Conservation (phyloP, 192 early-diverging fungal genomes). For the Linnemannia exigua region DNA sequence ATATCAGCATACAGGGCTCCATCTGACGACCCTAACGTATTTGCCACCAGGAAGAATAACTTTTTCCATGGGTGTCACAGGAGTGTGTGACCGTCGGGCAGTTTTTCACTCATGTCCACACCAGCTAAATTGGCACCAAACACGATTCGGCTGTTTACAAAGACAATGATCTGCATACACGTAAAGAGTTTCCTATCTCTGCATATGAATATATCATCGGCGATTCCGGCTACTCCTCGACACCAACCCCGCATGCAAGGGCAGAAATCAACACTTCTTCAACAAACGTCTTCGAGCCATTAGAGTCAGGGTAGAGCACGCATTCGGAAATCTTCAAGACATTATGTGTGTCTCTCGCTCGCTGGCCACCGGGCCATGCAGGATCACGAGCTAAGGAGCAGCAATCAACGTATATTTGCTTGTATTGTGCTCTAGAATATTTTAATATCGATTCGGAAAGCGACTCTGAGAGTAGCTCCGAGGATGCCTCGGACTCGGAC, state of each 20-base stretch:
- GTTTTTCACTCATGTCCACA: constrained; percentile 14
- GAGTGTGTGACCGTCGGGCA: constrained; percentile 17
- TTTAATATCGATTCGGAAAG: too few relatives aligned
- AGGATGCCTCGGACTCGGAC: too few relatives aligned
- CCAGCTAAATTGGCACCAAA: constrained; percentile 13
- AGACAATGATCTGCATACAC: constrained; percentile 8
- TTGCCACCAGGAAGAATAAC: constrained; percentile 21
- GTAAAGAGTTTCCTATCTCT: constrained; percentile 11
- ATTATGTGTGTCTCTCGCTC: too few relatives aligned
- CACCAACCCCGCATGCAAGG: constrained; percentile 14
- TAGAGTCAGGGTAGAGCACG: constrained; percentile 21
- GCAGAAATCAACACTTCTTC: constrained; percentile 21
- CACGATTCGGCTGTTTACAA: constrained; percentile 24
- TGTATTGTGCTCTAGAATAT: constrained; percentile 13
- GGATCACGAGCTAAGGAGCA: neutral
- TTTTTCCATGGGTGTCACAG: constrained; percentile 9
- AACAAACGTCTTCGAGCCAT: neutral
- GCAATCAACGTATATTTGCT: neutral
- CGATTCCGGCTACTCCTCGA: constrained; percentile 17
- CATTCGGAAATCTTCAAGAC: constrained; percentile 20
- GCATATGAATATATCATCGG: constrained; percentile 15
- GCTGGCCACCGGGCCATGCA: neutral
- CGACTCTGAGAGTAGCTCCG: too few relatives aligned
- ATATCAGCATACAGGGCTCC: neutral
- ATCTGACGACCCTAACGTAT: neutral